A percentile compares a stretch with the other conserved stretches of the same genome.
phyloP scores from a whole-genome alignment of 805 yeast genomes.

The Kodamaea neixiangensis region DNA sequence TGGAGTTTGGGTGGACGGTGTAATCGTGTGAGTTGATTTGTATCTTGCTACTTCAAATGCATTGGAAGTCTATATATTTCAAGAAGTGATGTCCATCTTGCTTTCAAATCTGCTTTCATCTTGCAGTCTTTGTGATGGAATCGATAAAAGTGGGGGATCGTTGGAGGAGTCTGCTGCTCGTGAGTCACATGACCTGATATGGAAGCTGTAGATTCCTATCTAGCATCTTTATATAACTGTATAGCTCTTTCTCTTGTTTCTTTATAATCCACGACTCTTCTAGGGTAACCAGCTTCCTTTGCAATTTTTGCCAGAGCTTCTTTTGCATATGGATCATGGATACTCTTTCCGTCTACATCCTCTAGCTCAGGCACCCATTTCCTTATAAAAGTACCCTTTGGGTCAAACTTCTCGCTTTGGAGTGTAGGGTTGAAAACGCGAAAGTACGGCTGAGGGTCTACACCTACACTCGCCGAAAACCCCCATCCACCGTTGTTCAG shows the following conservation, averaged over 20 bases:
- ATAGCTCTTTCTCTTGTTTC: constrained; percentile 44
- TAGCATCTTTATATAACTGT: constrained; percentile 41
- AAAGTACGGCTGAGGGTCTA: constrained; percentile 59
- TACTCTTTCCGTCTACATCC: constrained; percentile 26
- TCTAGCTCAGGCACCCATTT: constrained; percentile 53
- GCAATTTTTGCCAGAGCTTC: constrained; percentile 16
- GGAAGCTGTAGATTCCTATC: constrained; percentile 2
- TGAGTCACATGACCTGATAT: no score
- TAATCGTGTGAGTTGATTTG: no score
- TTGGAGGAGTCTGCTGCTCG: no score
- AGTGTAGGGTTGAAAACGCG: constrained; percentile 54
- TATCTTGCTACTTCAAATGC: no score
- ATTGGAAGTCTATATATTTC: no score
- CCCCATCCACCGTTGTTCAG: constrained; percentile 64
- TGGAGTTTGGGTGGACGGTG: no score
- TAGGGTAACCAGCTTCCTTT: constrained; percentile 38
- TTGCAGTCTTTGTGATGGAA: no score
- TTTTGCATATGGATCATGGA: constrained; percentile 38
- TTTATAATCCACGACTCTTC: constrained; percentile 47
- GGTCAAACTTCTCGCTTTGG: constrained; percentile 52
- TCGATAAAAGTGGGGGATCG: no score
- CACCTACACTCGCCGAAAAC: constrained; percentile 52
- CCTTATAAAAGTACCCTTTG: constrained; percentile 46
- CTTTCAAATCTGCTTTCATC: no score
- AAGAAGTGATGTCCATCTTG: no score